Evolutionary conservation across 2,329 filamentous ascomycete genomes (phyloP).

Genomic region (Calonectria fujianensis): DNA sequence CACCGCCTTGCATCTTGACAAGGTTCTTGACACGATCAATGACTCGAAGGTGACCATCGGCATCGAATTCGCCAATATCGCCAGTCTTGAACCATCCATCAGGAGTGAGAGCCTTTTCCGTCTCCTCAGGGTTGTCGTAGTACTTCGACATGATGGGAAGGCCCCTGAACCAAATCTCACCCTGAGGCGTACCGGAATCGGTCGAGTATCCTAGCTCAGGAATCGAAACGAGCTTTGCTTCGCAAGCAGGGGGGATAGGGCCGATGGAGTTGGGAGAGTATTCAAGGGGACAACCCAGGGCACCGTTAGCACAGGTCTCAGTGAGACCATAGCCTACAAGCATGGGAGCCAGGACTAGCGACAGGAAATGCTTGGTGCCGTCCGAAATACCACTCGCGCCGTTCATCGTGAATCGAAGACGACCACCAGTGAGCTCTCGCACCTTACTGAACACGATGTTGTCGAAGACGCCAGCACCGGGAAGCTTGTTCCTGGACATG

Average conservation of each 20-base stretch:
- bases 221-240: slow-evolving; percentile 94
- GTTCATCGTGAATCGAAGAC: slow-evolving; percentile 92
- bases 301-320: slow-evolving; percentile 90
- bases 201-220: slow-evolving; percentile 90
- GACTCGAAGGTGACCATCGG: slow-evolving; percentile 86
- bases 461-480: slow-evolving; percentile 83
- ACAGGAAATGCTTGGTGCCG: slow-evolving; percentile 92
- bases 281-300: slow-evolving; percentile 88
- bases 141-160: slow-evolving; percentile 85
- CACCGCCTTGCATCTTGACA: slow-evolving; percentile 94
- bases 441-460: slow-evolving; percentile 93
- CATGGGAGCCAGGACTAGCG: slow-evolving; percentile 95
- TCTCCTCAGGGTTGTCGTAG: slow-evolving; percentile 91
- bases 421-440: slow-evolving; percentile 90
- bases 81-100: slow-evolving; percentile 99
- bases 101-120: slow-evolving; percentile 82
- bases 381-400: slow-evolving; percentile 93
- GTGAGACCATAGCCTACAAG: slow-evolving; percentile 95
- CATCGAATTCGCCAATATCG: slow-evolving; percentile 93
- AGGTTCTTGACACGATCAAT: slow-evolving; percentile 99
- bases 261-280: slow-evolving; percentile 88
- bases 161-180: slow-evolving; percentile 94
- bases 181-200: slow-evolving; percentile 85
- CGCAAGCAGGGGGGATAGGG: slow-evolving; percentile 83
- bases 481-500: slow-evolving; percentile 75